Conservation (phyloP, 2,329 filamentous ascomycete species). For the Dothiorella sarmentorum region DNA sequence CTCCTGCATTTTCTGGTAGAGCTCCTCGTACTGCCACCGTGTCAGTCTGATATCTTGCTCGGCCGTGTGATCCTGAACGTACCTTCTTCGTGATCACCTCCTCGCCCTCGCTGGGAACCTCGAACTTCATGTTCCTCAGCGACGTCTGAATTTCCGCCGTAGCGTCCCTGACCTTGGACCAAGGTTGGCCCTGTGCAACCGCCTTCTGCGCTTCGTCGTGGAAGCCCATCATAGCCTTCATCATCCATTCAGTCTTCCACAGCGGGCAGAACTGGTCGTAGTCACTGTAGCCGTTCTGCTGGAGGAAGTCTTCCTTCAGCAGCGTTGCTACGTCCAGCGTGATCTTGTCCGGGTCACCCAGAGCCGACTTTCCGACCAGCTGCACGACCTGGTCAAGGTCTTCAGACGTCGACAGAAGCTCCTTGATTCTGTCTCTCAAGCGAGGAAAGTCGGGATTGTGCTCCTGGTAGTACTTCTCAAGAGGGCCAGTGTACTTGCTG, state of each 20-base stretch:
- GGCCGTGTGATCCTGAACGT: slow-evolving; percentile 29
- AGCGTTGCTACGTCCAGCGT: slow-evolving; percentile 87
- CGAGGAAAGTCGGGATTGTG: slow-evolving; percentile 91
- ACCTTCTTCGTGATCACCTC: slow-evolving; percentile 81
- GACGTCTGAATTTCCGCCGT: slow-evolving; percentile 82
- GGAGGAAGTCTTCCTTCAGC: slow-evolving; percentile 97
- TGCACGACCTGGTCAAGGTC: slow-evolving; percentile 98
- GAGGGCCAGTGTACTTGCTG: slow-evolving; percentile 86
- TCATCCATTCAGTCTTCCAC: slow-evolving; percentile 99
- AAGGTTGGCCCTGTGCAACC: slow-evolving; percentile 82
- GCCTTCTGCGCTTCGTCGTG: slow-evolving; percentile 98
- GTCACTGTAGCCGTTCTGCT: slow-evolving; percentile 98
- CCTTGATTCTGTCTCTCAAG: slow-evolving; percentile 87
- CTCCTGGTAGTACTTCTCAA: slow-evolving; percentile 94
- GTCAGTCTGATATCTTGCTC: slow-evolving; percentile 37
- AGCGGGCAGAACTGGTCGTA: slow-evolving; percentile 99
- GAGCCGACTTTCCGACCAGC: slow-evolving; percentile 92
- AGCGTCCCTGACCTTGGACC: slow-evolving; percentile 88
- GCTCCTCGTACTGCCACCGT: slow-evolving; percentile 72
- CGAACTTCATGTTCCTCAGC: slow-evolving; percentile 93
- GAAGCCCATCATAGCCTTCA: slow-evolving; percentile 98
- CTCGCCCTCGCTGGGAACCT: slow-evolving; percentile 82
- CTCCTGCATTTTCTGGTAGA: slow-evolving; percentile 89
- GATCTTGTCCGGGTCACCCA: slow-evolving; percentile 97
- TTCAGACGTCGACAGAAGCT: slow-evolving; percentile 90